Evolutionary conservation across 306 rosid species (phyloP).

Genomic region (Fragaria vesca): DNA sequence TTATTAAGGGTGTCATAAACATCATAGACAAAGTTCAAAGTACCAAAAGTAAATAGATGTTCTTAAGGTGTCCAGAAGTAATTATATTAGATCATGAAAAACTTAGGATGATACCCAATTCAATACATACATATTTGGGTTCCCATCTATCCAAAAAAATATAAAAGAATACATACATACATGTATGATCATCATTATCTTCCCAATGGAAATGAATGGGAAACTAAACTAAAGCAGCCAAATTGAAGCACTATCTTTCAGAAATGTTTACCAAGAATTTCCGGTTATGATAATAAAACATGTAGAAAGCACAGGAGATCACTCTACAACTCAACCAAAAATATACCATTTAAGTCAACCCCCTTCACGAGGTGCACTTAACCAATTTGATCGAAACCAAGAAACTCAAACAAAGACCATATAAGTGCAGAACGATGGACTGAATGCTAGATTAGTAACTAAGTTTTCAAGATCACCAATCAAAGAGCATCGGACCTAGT

Average conservation of each 20-base stretch:
- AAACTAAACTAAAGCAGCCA: conserved; percentile 1
- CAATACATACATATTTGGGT: neutral
- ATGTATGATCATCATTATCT: neutral
- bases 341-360: neutral
- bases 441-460: neutral
- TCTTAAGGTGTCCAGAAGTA: neutral
- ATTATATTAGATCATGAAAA: neutral
- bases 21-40: neutral
- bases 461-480: neutral
- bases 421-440: neutral
- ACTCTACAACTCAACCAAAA: neutral
- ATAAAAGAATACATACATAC: neutral
- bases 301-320: neutral
- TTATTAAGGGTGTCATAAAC: neutral
- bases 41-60: neutral
- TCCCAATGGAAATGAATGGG: neutral
- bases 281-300: neutral
- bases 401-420: neutral
- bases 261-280: neutral
- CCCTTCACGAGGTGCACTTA: neutral
- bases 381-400: conserved; percentile 1
- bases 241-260: neutral
- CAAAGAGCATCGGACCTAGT: neutral
- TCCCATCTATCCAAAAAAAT: neutral
- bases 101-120: neutral